phyloP scores from a whole-genome alignment of 306 rosid species.

The Fagus crenata region DNA sequence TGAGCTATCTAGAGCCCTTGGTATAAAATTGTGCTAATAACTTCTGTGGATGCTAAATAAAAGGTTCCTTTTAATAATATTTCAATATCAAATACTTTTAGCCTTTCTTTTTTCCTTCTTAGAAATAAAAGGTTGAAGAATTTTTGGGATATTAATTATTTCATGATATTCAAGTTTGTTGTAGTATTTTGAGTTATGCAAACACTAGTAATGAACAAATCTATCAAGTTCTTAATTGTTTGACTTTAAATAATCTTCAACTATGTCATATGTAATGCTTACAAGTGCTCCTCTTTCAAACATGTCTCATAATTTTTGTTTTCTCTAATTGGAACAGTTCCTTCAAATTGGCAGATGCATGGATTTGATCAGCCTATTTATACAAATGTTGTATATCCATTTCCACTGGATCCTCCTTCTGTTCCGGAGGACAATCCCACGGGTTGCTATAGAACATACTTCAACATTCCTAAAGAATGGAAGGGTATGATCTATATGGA shows the following conservation, averaged over 20 bases:
- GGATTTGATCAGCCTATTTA: slow-evolving; percentile 92
- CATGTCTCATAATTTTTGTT: slow-evolving; percentile 31
- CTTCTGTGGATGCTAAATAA: not conserved
- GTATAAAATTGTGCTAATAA: not conserved
- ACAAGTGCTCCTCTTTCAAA: slow-evolving; percentile 14
- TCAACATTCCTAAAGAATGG: slow-evolving; percentile 83
- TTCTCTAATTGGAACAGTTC: slow-evolving; percentile 64
- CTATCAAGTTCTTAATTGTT: not conserved
- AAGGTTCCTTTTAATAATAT: no score
- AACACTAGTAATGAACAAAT: not conserved
- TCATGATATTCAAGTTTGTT: not conserved
- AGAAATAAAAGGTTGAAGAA: not conserved
- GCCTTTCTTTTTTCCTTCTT: not conserved
- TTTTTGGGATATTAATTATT: not conserved
- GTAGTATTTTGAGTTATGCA: not conserved
- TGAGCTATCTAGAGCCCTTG: not conserved
- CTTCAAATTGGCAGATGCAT: slow-evolving; percentile 97
- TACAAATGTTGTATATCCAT: slow-evolving; percentile 72
- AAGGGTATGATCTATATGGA: slow-evolving; percentile 51
- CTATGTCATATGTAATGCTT: not conserved
- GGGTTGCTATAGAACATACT: slow-evolving; percentile 81
- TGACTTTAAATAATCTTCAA: not conserved
- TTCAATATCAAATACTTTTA: not conserved
- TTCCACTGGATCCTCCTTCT: slow-evolving; percentile 80
- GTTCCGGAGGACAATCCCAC: slow-evolving; percentile 80